These are phyloP conservation scores for Didymella pomorum DNA, from an alignment of 2,329 filamentous ascomycete species.

Conservation along the genomic window DNA sequence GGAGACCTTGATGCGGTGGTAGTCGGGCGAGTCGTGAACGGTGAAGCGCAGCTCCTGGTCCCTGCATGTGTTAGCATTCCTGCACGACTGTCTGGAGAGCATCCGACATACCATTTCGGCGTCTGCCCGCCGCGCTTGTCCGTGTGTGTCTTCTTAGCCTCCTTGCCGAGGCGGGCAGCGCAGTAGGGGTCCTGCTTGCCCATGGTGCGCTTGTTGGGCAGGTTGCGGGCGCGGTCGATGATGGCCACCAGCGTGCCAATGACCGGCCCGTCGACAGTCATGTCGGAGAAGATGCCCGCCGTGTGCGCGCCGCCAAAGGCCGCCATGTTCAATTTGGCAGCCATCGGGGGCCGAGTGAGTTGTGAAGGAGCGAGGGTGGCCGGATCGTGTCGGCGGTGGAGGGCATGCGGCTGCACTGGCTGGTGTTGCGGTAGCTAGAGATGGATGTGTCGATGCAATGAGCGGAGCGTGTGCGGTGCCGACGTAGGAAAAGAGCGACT, in stretches of 20 bases:
- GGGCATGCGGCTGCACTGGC: neutral
- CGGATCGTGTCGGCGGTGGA: neutral
- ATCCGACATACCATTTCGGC: constrained; percentile 78
- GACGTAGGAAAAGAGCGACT: constrained; percentile 16
- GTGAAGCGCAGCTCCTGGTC: constrained; percentile 96
- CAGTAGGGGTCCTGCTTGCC: constrained; percentile 99
- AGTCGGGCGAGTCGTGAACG: constrained; percentile 95
- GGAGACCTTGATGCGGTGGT: constrained; percentile 93
- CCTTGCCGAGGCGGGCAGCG: constrained; percentile 90
- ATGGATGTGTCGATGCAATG: neutral
- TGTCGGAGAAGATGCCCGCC: constrained; percentile 92
- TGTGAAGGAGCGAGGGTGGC: neutral
- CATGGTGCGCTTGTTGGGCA: constrained; percentile 96
- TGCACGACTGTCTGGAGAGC: neutral
- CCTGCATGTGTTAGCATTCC: constrained; percentile 63
- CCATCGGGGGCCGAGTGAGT: constrained; percentile 39
- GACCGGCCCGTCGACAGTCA: constrained; percentile 88
- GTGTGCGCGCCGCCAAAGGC: constrained; percentile 72
- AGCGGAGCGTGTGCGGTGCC: neutral
- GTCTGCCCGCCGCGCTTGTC: constrained; percentile 95
- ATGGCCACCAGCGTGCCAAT: constrained; percentile 94
- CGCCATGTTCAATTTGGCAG: constrained; percentile 43
- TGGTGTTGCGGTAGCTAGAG: too few species aligned
- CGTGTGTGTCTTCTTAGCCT: constrained; percentile 95
- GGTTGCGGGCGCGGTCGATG: constrained; percentile 93